Percentiles rank a stretch among this genome's conserved stretches.
Evolutionary conservation across 225 moss, liverwort and hornwort genomes (phyloP).

Genomic region (Polytrichum formosum): DNA sequence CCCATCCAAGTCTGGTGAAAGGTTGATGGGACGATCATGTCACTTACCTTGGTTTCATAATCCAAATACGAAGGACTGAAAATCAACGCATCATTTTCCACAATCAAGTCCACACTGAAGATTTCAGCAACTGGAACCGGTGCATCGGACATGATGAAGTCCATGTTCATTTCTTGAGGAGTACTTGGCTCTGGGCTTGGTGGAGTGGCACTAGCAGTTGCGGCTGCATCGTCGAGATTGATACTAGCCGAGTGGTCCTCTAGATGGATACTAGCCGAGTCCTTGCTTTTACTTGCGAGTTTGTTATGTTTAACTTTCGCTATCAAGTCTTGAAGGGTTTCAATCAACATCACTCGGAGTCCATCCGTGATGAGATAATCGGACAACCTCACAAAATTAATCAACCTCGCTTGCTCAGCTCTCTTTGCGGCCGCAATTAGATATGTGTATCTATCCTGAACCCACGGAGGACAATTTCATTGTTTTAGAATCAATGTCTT

Average conservation of each 20-base stretch:
- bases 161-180: too few relatives aligned
- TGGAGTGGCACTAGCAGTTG: too few relatives aligned
- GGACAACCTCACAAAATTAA: conserved; percentile 62
- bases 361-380: conserved; percentile 75
- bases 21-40: too few relatives aligned
- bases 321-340: conserved; percentile 54
- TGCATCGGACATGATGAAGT: too few relatives aligned
- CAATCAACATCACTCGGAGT: conserved; percentile 41
- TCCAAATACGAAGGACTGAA: conserved; percentile 27
- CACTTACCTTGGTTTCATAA: conserved; percentile 25
- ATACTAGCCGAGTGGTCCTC: too few relatives aligned
- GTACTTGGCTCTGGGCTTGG: too few relatives aligned
- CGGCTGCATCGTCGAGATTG: too few relatives aligned
- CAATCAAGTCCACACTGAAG: conserved; percentile 54
- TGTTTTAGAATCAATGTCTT: neutral
- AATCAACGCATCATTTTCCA: conserved; percentile 35
- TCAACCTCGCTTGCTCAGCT: conserved; percentile 60
- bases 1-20: too few relatives aligned
- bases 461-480: neutral
- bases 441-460: conserved; percentile 62
- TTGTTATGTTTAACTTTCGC: conserved; percentile 24
- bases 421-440: conserved; percentile 75
- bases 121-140: conserved; percentile 23
- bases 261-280: too few relatives aligned
- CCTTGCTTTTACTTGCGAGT: neutral